Percentiles rank a stretch among this genome's conserved stretches.
These are phyloP conservation scores for fission yeast (Schizosaccharomyces pombe) DNA, from an alignment of 805 yeast genomes.

Conservation along the genomic window DNA sequence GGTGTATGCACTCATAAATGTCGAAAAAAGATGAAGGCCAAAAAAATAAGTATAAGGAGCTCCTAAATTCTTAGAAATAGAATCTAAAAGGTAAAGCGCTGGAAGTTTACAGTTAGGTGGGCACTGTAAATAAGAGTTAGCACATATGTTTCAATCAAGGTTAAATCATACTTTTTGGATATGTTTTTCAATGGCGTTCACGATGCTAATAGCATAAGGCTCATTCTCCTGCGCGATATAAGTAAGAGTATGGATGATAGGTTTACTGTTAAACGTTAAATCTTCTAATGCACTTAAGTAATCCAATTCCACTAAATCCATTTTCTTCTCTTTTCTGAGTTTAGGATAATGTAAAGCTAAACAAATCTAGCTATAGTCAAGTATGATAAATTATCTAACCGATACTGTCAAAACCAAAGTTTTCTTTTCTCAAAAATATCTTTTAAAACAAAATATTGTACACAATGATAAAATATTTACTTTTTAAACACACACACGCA, in stretches of 20 bases:
- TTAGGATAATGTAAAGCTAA: too few species aligned
- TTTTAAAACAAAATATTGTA: too few species aligned
- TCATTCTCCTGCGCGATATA: constrained; percentile 68
- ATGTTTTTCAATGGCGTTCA: constrained; percentile 50
- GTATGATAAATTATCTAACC: too few species aligned
- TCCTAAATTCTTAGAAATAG: constrained; percentile 77
- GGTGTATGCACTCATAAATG: constrained; percentile 58
- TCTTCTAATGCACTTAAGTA: constrained; percentile 49
- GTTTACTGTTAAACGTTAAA: constrained; percentile 69
- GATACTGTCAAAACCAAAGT: too few species aligned
- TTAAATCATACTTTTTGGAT: constrained; percentile 28
- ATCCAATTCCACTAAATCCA: constrained; percentile 29
- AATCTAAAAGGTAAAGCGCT: constrained; percentile 65
- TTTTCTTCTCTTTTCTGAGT: too few species aligned
- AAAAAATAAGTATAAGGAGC: constrained; percentile 67
- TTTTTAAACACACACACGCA: too few species aligned
- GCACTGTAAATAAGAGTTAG: neutral
- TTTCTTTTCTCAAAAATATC: too few species aligned
- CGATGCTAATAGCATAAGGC: constrained; percentile 51
- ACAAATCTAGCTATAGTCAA: too few species aligned
- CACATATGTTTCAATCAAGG: neutral
- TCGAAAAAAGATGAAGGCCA: constrained; percentile 40
- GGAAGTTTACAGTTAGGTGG: constrained; percentile 65
- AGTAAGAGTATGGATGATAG: constrained; percentile 68
- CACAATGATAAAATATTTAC: too few species aligned